These are phyloP conservation scores for Musa troglodytarum DNA, from an alignment of 176 grass and related monocot genomes.

Conservation along the genomic window DNA sequence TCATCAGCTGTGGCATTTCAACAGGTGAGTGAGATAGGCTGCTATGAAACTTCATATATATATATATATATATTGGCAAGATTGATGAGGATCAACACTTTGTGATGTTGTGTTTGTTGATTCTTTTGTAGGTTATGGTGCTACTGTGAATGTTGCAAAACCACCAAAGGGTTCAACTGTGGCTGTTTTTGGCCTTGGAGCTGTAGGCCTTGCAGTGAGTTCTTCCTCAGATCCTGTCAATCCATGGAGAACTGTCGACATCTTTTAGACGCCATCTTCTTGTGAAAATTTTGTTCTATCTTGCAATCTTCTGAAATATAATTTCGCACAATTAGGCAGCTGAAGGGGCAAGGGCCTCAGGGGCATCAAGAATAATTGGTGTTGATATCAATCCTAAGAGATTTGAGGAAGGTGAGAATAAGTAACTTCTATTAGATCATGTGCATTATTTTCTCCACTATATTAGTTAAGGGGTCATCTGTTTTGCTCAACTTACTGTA, in stretches of 20 bases:
- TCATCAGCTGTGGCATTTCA: conserved; percentile 74
- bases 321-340: conserved; percentile 41
- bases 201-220: conserved; percentile 81
- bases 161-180: conserved; percentile 49
- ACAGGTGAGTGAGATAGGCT: conserved; percentile 32
- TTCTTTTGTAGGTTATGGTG: conserved; percentile 44
- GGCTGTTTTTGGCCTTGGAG: conserved; percentile 79
- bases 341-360: conserved; percentile 67
- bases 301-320: neutral
- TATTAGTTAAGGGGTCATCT: no score
- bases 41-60: no score
- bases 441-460: no score
- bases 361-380: conserved; percentile 82
- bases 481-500: no score
- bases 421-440: no score
- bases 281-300: neutral
- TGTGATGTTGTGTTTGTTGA: neutral
- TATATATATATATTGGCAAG: no score
- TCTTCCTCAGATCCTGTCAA: neutral
- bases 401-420: conserved; percentile 48
- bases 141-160: conserved; percentile 76
- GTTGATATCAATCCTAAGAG: conserved; percentile 68
- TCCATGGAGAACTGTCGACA: neutral
- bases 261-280: no score
- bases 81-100: neutral